These are phyloP conservation scores for Paraconiothyrium sp. DNA, from an alignment of 2,329 filamentous ascomycete genomes.

Conservation along the genomic window DNA sequence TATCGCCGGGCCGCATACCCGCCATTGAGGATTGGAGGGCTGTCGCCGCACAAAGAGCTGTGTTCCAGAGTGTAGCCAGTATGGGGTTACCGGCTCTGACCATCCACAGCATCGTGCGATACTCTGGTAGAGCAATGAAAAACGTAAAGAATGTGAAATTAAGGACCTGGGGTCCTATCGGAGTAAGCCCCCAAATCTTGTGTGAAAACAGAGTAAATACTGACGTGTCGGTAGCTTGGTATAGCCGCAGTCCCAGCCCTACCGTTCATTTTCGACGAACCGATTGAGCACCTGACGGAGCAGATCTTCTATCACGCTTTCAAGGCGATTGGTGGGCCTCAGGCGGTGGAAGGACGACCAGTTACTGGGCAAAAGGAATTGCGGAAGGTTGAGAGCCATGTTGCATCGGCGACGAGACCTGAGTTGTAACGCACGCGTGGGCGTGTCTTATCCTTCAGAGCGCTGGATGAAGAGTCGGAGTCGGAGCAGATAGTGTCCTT, in stretches of 20 bases:
- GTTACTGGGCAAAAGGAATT: slow-evolving; percentile 51
- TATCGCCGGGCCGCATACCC: slow-evolving; percentile 61
- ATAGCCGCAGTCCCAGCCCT: slow-evolving; percentile 78
- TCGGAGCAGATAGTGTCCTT: background rate
- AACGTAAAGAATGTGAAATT: slow-evolving; percentile 77
- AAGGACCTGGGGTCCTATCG: slow-evolving; percentile 89
- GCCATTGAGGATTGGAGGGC: slow-evolving; percentile 89
- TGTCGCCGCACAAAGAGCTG: slow-evolving; percentile 87
- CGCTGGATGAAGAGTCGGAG: background rate
- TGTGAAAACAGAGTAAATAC: background rate
- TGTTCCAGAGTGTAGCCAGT: slow-evolving; percentile 89
- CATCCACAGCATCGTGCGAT: slow-evolving; percentile 90
- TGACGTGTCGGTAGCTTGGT: slow-evolving; percentile 60
- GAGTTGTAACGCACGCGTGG: slow-evolving; percentile 41
- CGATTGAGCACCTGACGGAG: slow-evolving; percentile 90
- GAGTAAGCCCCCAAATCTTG: slow-evolving; percentile 66
- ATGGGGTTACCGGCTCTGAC: slow-evolving; percentile 96
- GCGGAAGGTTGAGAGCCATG: slow-evolving; percentile 44
- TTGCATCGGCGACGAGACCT: slow-evolving; percentile 43
- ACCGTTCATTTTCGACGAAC: slow-evolving; percentile 86
- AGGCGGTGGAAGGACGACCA: slow-evolving; percentile 60
- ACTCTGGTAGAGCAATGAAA: slow-evolving; percentile 88
- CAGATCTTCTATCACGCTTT: slow-evolving; percentile 89
- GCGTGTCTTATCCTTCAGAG: background rate
- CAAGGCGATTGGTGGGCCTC: slow-evolving; percentile 72